These are phyloP conservation scores for Talaromyces sp. DNA, from an alignment of 2,329 filamentous ascomycete species.

Conservation along the genomic window DNA sequence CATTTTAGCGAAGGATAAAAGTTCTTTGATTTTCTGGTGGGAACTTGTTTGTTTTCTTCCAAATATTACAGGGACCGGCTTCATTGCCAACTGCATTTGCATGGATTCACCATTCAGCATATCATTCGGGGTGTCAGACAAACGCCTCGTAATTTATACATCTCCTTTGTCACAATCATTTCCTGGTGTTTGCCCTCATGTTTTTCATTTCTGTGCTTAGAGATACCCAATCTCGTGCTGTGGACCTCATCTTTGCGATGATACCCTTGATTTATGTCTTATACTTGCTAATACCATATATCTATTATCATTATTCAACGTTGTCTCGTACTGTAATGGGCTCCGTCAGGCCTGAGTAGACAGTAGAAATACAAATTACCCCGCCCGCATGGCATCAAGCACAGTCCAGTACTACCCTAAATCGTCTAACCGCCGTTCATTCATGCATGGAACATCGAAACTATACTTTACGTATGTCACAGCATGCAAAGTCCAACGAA, in stretches of 20 bases:
- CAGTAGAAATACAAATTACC: background rate
- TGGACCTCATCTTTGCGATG: slow-evolving; percentile 17
- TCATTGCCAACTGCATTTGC: slow-evolving; percentile 19
- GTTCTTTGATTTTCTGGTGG: slow-evolving; percentile 12
- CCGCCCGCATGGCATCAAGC: background rate
- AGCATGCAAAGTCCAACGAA: background rate
- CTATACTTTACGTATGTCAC: background rate
- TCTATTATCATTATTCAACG: background rate
- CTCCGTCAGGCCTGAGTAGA: background rate
- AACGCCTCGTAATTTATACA: background rate
- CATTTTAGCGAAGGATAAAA: slow-evolving; percentile 9
- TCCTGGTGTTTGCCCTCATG: slow-evolving; percentile 13
- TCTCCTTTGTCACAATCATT: slow-evolving; percentile 17
- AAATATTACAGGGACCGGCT: slow-evolving; percentile 16
- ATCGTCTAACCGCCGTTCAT: background rate
- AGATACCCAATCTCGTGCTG: slow-evolving; percentile 20
- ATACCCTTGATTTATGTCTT: slow-evolving; percentile 15
- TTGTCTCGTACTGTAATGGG: background rate
- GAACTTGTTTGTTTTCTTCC: slow-evolving; percentile 8
- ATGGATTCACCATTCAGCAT: slow-evolving; percentile 10
- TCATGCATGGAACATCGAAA: background rate
- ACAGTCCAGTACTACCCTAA: background rate
- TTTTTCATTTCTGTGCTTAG: slow-evolving; percentile 16
- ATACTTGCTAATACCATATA: slow-evolving; percentile 13
- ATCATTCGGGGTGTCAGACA: background rate